phyloP scores from a whole-genome alignment of 805 yeast genomes.

The Soucietia sequanensis region DNA sequence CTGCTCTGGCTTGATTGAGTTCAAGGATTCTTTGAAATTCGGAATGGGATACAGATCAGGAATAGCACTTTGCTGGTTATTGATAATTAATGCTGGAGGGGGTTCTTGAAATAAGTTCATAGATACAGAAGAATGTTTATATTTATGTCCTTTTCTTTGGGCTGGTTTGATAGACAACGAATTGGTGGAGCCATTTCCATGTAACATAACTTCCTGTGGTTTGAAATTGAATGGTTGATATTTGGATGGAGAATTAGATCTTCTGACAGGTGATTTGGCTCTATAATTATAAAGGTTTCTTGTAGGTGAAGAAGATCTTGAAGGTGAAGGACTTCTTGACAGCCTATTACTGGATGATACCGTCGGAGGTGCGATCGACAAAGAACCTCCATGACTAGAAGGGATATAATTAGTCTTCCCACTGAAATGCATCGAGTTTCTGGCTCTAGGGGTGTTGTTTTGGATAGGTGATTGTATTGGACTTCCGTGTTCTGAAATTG shows the following conservation, averaged over 20 bases:
- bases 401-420: constrained; percentile 9
- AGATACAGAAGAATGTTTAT: constrained; percentile 94
- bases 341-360: constrained; percentile 12
- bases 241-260: constrained; percentile 17
- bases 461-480: constrained; percentile 12
- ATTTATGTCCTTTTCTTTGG: constrained; percentile 90
- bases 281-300: constrained; percentile 26
- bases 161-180: constrained; percentile 48
- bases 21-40: constrained; percentile 57
- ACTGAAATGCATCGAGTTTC: constrained; percentile 19
- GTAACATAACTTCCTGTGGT: constrained; percentile 45
- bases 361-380: constrained; percentile 18
- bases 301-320: constrained; percentile 25
- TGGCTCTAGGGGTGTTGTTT: constrained; percentile 16
- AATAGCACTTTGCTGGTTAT: constrained; percentile 57
- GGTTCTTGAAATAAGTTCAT: constrained; percentile 96
- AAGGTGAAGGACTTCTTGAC: constrained; percentile 26
- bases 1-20: constrained; percentile 59
- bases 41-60: constrained; percentile 76
- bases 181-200: constrained; percentile 19
- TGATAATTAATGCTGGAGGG: constrained; percentile 40
- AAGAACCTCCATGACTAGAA: constrained; percentile 4
- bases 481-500: constrained; percentile 28
- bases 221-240: constrained; percentile 64
- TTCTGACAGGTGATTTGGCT: constrained; percentile 28